A percentile compares a stretch with the other conserved stretches of the same genome.
Conservation (phyloP, 2,329 filamentous ascomycete genomes). For the Paramyrothecium sp. region DNA sequence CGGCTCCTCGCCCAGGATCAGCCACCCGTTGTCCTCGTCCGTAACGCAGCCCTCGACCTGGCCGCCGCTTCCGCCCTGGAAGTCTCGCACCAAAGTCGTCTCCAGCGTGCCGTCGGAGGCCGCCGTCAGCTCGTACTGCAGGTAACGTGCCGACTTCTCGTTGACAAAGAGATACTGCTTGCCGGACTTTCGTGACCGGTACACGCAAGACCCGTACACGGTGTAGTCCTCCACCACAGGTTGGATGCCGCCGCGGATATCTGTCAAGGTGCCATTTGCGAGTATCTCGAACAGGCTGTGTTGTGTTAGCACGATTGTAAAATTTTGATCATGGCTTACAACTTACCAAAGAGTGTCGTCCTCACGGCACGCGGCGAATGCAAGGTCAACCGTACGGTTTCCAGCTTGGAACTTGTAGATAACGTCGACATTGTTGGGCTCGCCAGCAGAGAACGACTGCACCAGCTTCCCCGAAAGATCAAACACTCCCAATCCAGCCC, state of each 20-base stretch:
- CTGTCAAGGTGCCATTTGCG: constrained; percentile 38
- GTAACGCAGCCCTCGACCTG: constrained; percentile 54
- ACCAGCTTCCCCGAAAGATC: constrained; percentile 46
- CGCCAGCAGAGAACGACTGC: constrained; percentile 39
- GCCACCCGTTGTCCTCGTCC: constrained; percentile 48
- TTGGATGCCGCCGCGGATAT: constrained; percentile 45
- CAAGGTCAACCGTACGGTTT: constrained; percentile 42
- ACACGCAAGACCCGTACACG: constrained; percentile 52
- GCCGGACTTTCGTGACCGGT: constrained; percentile 42
- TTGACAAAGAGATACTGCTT: constrained; percentile 56
- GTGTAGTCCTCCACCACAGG: constrained; percentile 41
- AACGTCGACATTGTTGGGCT: constrained; percentile 55
- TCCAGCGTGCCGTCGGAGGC: constrained; percentile 37
- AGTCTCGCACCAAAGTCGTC: constrained; percentile 48
- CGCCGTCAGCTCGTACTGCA: constrained; percentile 49
- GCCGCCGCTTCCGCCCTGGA: constrained; percentile 47
- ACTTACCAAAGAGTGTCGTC: constrained; percentile 52
- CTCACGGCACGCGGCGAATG: constrained; percentile 48
- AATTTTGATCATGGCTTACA: too few relatives aligned
- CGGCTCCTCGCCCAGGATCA: constrained; percentile 52
- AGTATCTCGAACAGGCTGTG: constrained; percentile 48
- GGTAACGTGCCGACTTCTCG: constrained; percentile 50
- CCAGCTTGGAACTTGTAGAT: constrained; percentile 48
- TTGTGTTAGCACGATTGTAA: background rate
- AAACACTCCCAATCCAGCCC: constrained; percentile 48